Conservation (phyloP, 2,329 filamentous ascomycete species). For the Epichloe gansuensis region DNA sequence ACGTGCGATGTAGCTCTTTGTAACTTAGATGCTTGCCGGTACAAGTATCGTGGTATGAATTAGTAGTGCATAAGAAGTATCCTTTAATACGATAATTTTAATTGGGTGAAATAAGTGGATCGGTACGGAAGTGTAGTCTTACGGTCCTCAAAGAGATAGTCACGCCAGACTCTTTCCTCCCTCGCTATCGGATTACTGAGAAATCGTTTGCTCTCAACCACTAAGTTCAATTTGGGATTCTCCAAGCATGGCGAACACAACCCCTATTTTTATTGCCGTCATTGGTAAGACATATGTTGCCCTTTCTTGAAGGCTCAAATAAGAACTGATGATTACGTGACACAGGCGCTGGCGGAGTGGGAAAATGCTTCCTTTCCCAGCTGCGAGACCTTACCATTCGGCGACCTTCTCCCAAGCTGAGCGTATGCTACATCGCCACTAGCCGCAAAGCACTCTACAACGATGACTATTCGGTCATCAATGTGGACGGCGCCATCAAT, state of each 20-base stretch:
- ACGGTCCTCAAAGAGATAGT: no score
- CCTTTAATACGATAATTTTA: no score
- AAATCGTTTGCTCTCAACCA: conserved; percentile 13
- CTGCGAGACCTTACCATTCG: conserved; percentile 56
- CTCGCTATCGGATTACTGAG: conserved; percentile 25
- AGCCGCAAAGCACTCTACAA: conserved; percentile 74
- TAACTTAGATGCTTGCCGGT: no score
- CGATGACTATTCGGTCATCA: conserved; percentile 56
- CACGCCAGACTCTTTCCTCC: conserved; percentile 7
- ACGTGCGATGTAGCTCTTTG: no score
- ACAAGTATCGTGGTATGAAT: no score
- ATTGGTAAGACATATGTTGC: conserved; percentile 27
- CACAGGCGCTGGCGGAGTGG: conserved; percentile 80
- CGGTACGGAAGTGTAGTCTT: no score
- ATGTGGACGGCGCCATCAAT: conserved; percentile 47
- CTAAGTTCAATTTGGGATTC: conserved; percentile 5
- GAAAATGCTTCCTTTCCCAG: conserved; percentile 80
- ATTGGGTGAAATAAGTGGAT: no score
- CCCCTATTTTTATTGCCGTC: conserved; percentile 40
- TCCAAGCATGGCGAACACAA: conserved; percentile 29
- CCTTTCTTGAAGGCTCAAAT: no score
- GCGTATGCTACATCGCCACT: conserved; percentile 73
- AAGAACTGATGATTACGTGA: conserved; percentile 8
- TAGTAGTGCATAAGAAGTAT: no score
- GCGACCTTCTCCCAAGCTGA: conserved; percentile 56